Evolutionary conservation across 2,329 filamentous ascomycete genomes (phyloP), one percentile per base, ranked within the genome.

Genomic region (Penicillium sp.): DNA sequence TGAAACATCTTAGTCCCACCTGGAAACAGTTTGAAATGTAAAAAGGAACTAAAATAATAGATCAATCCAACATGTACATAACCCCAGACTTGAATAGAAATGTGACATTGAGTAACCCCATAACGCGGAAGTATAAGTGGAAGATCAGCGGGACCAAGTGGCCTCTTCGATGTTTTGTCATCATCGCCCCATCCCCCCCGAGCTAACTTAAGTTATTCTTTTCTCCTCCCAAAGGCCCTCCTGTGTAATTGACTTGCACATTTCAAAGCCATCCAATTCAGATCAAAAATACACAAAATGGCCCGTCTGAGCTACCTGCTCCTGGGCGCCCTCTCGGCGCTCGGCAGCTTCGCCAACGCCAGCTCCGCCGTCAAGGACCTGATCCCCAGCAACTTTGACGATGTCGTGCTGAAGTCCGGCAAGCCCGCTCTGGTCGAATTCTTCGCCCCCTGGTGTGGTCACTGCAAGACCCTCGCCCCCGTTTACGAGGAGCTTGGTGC

Each of bases 371-470:
- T 99, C 63, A 82, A 96, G 68, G 93, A 98, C 76, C 88, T 99
- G 60, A 87, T 90, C 58, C 92, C 93, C 55, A 81, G 82, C 69
- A 99, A 97, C 82, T 99, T 99, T 76, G 93, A 98, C 81, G 80
- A 88, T 48, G 83, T 96, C 54, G 91, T 96, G 63, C 83, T 96
- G 59, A 87, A 96, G 75, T 93, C 90, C 46, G 92, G 92, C 77
- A 98, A 96, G 82, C 93, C 95, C 44, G 93, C 95, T 0, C 87
- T 99, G 26, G 92, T 98, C 68, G 93, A 98, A 77, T 99, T 99
- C 85, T 98, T 96, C 73, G 95, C 95, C 33, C 93, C 93, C 24
- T 99, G 95, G 95, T 99, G 95, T 73, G 96, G 95, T 31, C 95
- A 99, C 84, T 99, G 95, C 91, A 98, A 98, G 85, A 96, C 81